Base-by-base conservation (phyloP, 495 filamentous ascomycete species). In the Acidiella bohemica region DNA sequence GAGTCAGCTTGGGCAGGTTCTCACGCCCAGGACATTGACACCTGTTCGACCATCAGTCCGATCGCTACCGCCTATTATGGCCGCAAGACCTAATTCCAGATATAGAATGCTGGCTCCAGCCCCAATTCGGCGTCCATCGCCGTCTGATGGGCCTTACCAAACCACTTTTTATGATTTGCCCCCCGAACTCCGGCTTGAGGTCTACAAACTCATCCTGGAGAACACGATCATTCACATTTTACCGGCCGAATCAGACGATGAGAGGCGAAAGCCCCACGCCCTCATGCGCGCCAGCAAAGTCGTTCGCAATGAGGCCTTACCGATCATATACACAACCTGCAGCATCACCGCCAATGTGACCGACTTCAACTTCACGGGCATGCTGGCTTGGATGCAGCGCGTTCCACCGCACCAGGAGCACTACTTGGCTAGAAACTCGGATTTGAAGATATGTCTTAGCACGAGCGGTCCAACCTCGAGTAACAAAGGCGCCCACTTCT, bases 291-390 rank as follows among this genome's bases (percentile, higher is more conserved):
- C 43, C 12, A 29, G 21, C 18, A 42, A 39, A 5, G 38, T 39
- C 41, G 24, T 47, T 32, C 42, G 48, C 42, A 27, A 39, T 34
- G 48, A 51, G 36, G 34, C 40, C 22, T 22, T 47, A 18, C 43
- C 48, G 22, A 10, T 51, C 31, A 46, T 51, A 20, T 43, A 51
- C 39, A 39, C 22, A n/a, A 26, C 2, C 26, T 47, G 48, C 39
- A 17, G 32, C 21, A 42, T 51, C 30, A 37, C 29, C 3, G 37
- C 42, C 23, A 47, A 37, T 11, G 38, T 51, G 12, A 42, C 32
- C 8, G 38, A 51, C 34, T 42, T 51, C 33, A 30, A 51, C 28
- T 51, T 51, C 36, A 21, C 16, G 27, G 42, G 42, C 18, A 14
- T 51, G 33, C 33, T 51, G n/a, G 31, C 32, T 26, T 51, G 44